phyloP scores from a whole-genome alignment of 106 monocot species.

The Phalaenopsis aphrodite region DNA sequence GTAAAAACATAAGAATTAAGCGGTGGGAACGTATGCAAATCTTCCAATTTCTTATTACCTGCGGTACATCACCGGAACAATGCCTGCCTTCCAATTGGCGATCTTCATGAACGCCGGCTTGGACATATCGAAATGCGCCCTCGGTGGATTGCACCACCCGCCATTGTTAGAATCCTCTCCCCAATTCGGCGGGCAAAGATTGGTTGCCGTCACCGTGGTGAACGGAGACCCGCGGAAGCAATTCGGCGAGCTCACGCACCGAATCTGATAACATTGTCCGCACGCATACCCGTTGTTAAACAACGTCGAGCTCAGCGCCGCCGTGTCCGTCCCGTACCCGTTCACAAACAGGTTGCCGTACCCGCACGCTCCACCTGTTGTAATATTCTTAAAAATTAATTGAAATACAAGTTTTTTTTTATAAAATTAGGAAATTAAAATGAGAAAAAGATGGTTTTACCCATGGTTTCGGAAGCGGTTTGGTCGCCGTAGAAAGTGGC shows the following conservation, averaged over 20 bases:
- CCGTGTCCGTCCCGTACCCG: slow-evolving; percentile 54
- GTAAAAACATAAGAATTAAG: too few relatives aligned
- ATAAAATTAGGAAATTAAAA: too few relatives aligned
- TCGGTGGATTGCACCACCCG: slow-evolving; percentile 95
- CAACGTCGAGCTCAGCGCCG: slow-evolving; percentile 61
- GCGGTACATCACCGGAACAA: slow-evolving; percentile 66
- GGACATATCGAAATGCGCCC: slow-evolving; percentile 77
- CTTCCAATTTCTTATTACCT: slow-evolving; percentile 13
- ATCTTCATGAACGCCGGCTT: slow-evolving; percentile 76
- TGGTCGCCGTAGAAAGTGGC: slow-evolving; percentile 86
- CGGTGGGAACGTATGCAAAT: too few relatives aligned
- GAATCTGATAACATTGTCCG: slow-evolving; percentile 61
- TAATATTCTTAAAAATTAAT: background rate
- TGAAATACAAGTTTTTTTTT: too few relatives aligned
- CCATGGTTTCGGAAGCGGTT: slow-evolving; percentile 62
- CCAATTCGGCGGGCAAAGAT: slow-evolving; percentile 87
- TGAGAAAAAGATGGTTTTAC: slow-evolving; percentile 11
- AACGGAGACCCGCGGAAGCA: slow-evolving; percentile 48
- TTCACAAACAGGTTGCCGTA: slow-evolving; percentile 46
- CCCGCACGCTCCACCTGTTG: slow-evolving; percentile 76
- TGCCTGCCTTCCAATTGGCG: slow-evolving; percentile 62
- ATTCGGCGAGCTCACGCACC: slow-evolving; percentile 29
- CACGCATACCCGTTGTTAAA: slow-evolving; percentile 62
- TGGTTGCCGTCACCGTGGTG: slow-evolving; percentile 63
- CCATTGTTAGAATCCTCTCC: slow-evolving; percentile 50